A percentile compares a stretch with the other conserved stretches of the same genome.
These are phyloP conservation scores for Neonectria punicea DNA, from an alignment of 2,329 filamentous ascomycete genomes.

Conservation along the genomic window DNA sequence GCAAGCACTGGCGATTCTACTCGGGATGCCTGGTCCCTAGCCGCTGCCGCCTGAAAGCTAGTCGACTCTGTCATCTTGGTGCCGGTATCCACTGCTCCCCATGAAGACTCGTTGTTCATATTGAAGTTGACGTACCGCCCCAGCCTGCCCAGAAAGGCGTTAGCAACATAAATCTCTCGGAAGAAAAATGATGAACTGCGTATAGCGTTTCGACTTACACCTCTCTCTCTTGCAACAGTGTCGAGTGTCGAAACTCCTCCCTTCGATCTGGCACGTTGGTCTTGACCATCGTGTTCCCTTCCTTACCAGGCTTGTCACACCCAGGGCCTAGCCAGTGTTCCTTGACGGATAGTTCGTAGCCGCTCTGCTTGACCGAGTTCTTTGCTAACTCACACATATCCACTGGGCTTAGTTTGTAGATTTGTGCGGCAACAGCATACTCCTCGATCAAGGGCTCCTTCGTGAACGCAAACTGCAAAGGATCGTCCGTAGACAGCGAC, in stretches of 20 bases:
- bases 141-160: conserved; percentile 47
- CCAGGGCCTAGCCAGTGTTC: conserved; percentile 88
- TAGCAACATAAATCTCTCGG: conserved; percentile 2
- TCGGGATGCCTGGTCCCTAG: conserved; percentile 19
- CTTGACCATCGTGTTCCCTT: conserved; percentile 92
- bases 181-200: not conserved
- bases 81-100: conserved; percentile 21
- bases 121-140: conserved; percentile 55
- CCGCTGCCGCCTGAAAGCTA: conserved; percentile 9
- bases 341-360: conserved; percentile 90
- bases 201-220: conserved; percentile 69
- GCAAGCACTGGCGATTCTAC: conserved; percentile 25
- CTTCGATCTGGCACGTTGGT: conserved; percentile 95
- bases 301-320: conserved; percentile 80
- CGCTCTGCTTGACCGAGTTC: conserved; percentile 94
- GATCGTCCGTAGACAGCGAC: conserved; percentile 95
- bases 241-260: conserved; percentile 89
- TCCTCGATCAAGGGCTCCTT: conserved; percentile 98
- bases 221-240: conserved; percentile 81
- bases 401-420: conserved; percentile 95
- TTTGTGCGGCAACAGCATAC: conserved; percentile 97
- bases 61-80: conserved; percentile 34
- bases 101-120: conserved; percentile 34
- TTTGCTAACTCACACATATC: conserved; percentile 99
- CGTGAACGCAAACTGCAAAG: conserved; percentile 96